phyloP scores from a whole-genome alignment of 768 basidiomycete species.

The Lentinus tigrinus region DNA sequence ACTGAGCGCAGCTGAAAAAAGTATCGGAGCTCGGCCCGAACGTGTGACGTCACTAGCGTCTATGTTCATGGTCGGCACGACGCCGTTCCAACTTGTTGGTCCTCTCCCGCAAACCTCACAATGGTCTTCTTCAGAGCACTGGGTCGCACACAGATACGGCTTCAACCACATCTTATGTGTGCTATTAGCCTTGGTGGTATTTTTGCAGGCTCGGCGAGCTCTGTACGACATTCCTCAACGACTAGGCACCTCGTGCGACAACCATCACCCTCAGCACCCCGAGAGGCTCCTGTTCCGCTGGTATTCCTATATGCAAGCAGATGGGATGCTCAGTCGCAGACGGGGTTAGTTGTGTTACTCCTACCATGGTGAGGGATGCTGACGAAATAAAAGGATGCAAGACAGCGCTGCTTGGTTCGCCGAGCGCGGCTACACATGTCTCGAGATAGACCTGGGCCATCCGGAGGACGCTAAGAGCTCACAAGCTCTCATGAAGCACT shows the following conservation, averaged over 20 bases:
- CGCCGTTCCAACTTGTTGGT: too few relatives aligned
- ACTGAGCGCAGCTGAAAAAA: too few relatives aligned
- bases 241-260: slow-evolving; percentile 36
- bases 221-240: not conserved
- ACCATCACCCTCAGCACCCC: slow-evolving; percentile 41
- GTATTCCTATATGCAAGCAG: slow-evolving; percentile 49
- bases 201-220: not conserved
- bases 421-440: slow-evolving; percentile 48
- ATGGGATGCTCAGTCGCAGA: slow-evolving; percentile 41
- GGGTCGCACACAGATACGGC: not conserved
- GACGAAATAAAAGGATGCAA: slow-evolving; percentile 30
- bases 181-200: slow-evolving; percentile 10
- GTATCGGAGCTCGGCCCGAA: not conserved
- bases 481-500: slow-evolving; percentile 36
- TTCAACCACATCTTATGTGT: slow-evolving; percentile 4
- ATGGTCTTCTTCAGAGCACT: not conserved
- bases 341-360: slow-evolving; percentile 32
- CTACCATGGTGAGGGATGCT: not conserved
- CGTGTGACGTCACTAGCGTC: not conserved
- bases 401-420: slow-evolving; percentile 40
- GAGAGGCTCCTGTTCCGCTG: slow-evolving; percentile 52
- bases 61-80: not conserved
- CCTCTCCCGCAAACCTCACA: not conserved
- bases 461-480: slow-evolving; percentile 19
- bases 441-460: slow-evolving; percentile 41